These are phyloP conservation scores for Monilinia aucupariae DNA, from an alignment of 2,329 filamentous ascomycete species.

Conservation along the genomic window DNA sequence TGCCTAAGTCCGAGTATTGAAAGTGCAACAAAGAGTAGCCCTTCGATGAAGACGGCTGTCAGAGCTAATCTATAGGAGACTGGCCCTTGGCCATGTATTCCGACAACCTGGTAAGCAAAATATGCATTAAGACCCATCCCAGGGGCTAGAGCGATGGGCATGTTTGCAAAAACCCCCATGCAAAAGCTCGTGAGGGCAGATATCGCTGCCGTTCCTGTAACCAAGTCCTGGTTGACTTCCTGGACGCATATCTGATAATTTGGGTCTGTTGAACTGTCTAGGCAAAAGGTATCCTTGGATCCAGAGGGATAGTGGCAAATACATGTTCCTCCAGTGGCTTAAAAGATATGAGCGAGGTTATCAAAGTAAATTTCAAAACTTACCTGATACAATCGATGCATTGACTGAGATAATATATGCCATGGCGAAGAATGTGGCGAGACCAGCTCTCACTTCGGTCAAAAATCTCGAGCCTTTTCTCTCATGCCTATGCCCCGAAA, in stretches of 20 bases:
- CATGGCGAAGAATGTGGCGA: conserved; percentile 68
- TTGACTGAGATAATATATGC: conserved; percentile 68
- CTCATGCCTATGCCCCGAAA: conserved; percentile 61
- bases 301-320: conserved; percentile 17
- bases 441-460: conserved; percentile 76
- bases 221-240: conserved; percentile 57
- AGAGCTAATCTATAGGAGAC: conserved; percentile 72
- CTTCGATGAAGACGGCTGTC: conserved; percentile 84
- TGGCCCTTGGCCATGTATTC: conserved; percentile 65
- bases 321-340: conserved; percentile 24
- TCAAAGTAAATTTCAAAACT: background rate
- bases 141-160: conserved; percentile 64
- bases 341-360: conserved; percentile 9
- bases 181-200: conserved; percentile 72
- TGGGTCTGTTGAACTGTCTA: conserved; percentile 18
- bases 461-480: conserved; percentile 66
- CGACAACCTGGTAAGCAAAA: conserved; percentile 73
- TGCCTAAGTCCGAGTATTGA: conserved; percentile 78
- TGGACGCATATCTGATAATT: conserved; percentile 61
- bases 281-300: conserved; percentile 21
- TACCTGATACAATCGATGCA: conserved; percentile 41
- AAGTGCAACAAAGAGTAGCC: conserved; percentile 75
- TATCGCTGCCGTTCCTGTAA: conserved; percentile 81
- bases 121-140: conserved; percentile 84
- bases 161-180: conserved; percentile 78